Evolutionary conservation across 176 grass and related monocot genomes (phyloP).

Genomic region (Juncus inflexus): DNA sequence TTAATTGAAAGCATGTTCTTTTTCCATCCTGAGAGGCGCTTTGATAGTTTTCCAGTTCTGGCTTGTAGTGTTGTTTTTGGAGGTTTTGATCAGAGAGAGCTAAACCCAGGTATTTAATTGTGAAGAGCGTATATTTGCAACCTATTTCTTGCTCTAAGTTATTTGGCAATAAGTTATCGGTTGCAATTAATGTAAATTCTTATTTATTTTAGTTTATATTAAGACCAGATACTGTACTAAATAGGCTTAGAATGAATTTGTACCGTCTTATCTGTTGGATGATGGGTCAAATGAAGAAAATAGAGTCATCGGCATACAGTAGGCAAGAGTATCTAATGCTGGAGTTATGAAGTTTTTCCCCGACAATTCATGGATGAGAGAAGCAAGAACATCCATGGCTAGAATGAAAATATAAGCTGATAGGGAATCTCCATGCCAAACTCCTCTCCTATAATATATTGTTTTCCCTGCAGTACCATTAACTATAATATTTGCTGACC

Average conservation of each 20-base stretch:
- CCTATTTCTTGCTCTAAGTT: too few species aligned
- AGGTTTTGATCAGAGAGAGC: background rate
- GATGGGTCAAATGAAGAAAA: background rate
- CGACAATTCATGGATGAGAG: too few species aligned
- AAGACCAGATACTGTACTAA: background rate
- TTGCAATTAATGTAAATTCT: background rate
- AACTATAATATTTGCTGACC: background rate
- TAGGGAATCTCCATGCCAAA: background rate
- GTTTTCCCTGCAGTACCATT: background rate
- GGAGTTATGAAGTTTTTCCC: background rate
- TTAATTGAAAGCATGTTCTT: background rate
- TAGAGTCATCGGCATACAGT: background rate
- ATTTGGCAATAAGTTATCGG: too few species aligned
- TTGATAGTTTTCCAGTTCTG: background rate
- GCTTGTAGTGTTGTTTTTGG: background rate
- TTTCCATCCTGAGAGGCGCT: background rate
- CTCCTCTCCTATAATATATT: background rate
- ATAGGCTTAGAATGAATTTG: background rate
- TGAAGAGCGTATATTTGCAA: background rate
- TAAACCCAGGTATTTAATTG: background rate
- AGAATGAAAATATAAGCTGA: background rate
- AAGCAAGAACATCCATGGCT: background rate
- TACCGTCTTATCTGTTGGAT: background rate
- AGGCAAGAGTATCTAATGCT: background rate
- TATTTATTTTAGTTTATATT: background rate